A percentile compares a stretch with the other conserved stretches of the same genome.
These are phyloP conservation scores for Basidioascus undulatus DNA, from an alignment of 768 basidiomycete species.

Conservation along the genomic window DNA sequence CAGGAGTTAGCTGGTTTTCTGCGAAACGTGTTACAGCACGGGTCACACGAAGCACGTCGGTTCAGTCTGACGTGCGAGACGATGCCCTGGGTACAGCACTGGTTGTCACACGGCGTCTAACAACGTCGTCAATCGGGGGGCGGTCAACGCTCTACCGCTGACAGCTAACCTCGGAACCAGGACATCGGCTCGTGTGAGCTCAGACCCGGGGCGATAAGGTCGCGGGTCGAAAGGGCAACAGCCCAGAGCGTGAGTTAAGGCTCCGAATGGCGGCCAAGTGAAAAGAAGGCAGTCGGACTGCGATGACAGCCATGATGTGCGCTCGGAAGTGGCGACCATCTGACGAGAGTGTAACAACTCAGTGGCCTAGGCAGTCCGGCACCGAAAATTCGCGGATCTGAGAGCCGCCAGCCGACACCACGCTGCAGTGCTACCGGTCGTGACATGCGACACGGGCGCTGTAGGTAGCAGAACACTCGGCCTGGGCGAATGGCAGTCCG, in stretches of 20 bases:
- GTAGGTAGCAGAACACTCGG: conserved; percentile 11
- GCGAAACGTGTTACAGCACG: conserved; percentile 15
- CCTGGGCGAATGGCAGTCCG: conserved; percentile 10
- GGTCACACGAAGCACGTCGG: conserved; percentile 1
- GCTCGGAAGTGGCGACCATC: conserved; percentile 15
- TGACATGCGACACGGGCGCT: conserved; percentile 4
- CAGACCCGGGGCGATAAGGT: conserved; percentile 13
- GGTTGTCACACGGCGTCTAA: conserved; percentile 5
- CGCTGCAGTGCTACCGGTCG: not conserved
- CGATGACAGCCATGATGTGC: conserved; percentile 14
- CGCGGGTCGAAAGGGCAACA: conserved; percentile 13
- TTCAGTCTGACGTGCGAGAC: no score
- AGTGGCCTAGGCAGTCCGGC: conserved; percentile 12
- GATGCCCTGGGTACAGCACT: conserved; percentile 15
- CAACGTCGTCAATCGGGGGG: conserved; percentile 9
- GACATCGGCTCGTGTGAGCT: conserved; percentile 10
- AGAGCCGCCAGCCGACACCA: no score
- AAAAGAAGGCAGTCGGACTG: conserved; percentile 15
- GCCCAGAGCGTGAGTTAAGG: conserved; percentile 14
- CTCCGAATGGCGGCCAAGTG: conserved; percentile 12
- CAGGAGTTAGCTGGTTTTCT: conserved; percentile 14
- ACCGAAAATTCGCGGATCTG: conserved; percentile 16
- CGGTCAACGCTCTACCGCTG: conserved; percentile 12
- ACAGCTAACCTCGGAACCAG: conserved; percentile 13
- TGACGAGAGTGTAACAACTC: conserved; percentile 17